These are phyloP conservation scores for Lactarius indigo DNA, from an alignment of 768 basidiomycete species.

Conservation along the genomic window DNA sequence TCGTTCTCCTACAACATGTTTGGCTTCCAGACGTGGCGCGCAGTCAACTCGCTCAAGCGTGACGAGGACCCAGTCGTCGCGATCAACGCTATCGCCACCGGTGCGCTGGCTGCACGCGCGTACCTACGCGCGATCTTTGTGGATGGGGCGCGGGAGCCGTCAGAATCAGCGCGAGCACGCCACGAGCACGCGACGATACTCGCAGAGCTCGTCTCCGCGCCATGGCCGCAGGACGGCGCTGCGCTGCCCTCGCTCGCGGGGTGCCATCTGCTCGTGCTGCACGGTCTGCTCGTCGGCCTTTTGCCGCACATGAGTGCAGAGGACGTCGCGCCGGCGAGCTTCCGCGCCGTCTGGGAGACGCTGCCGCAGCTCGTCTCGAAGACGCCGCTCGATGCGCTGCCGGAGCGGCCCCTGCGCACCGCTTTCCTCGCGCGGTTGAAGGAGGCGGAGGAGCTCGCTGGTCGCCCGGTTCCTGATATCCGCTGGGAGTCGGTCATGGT, in stretches of 20 bases:
- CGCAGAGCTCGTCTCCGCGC: not conserved
- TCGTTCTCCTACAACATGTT: conserved; percentile 6
- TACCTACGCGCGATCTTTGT: conserved; percentile 1
- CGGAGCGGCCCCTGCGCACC: not conserved
- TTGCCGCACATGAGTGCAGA: conserved; percentile 1
- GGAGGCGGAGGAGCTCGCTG: not conserved
- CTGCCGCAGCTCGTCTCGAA: conserved; percentile 7
- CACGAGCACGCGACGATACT: not conserved
- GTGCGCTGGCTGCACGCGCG: not conserved
- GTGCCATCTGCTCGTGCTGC: conserved; percentile 6
- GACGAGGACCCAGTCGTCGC: conserved; percentile 8
- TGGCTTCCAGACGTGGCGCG: conserved; percentile 5
- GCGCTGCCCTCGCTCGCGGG: not conserved
- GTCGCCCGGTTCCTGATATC: not conserved
- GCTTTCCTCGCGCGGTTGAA: conserved; percentile 4
- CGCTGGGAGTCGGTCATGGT: not conserved
- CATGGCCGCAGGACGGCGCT: not conserved
- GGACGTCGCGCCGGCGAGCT: conserved; percentile 1
- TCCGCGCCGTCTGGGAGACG: too few species aligned
- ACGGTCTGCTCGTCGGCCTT: not conserved
- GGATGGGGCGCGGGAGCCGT: not conserved
- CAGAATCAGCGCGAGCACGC: too few species aligned
- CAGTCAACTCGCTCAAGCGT: conserved; percentile 9
- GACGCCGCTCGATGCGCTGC: not conserved
- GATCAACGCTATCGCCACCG: conserved; percentile 4